These are phyloP conservation scores for Hypoxylon sp. DNA, from an alignment of 2,329 filamentous ascomycete genomes.

Conservation along the genomic window DNA sequence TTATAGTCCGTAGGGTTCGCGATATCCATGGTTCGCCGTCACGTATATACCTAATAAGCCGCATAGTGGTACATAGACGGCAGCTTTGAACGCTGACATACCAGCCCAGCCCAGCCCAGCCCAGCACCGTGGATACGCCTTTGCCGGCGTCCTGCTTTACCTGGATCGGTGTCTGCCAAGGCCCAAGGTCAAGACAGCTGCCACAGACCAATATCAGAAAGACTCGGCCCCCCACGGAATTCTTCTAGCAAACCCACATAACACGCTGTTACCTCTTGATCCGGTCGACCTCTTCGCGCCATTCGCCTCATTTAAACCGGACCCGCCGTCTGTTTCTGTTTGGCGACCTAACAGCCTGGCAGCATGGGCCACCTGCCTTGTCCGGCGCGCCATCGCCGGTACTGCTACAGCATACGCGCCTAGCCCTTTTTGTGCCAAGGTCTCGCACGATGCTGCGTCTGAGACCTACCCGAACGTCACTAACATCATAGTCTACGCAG, in stretches of 20 bases:
- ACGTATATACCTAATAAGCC: slow-evolving; percentile 29
- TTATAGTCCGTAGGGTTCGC: no score
- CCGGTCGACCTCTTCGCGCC: slow-evolving; percentile 3
- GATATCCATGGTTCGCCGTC: neutral
- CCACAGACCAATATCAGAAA: slow-evolving; percentile 10
- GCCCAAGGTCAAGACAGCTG: slow-evolving; percentile 10
- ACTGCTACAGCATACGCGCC: slow-evolving; percentile 9
- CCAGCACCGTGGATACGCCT: slow-evolving; percentile 5
- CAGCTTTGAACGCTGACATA: slow-evolving; percentile 23
- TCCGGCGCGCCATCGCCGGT: slow-evolving; percentile 5
- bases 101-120: slow-evolving; percentile 14
- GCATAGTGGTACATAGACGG: slow-evolving; percentile 17
- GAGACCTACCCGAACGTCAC: slow-evolving; percentile 5
- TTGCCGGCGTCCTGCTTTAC: slow-evolving; percentile 22
- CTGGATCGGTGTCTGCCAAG: slow-evolving; percentile 30
- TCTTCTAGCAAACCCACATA: slow-evolving; percentile 21
- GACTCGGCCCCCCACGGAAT: slow-evolving; percentile 17
- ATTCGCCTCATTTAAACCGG: slow-evolving; percentile 16
- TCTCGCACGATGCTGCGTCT: slow-evolving; percentile 7
- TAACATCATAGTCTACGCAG: neutral
- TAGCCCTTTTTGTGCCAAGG: neutral
- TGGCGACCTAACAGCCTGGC: no score
- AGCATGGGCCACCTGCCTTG: no score
- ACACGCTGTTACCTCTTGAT: slow-evolving; percentile 19
- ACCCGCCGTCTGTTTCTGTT: slow-evolving; percentile 4